Conservation (phyloP, 768 basidiomycete species). For the Tulasnella sp. region DNA sequence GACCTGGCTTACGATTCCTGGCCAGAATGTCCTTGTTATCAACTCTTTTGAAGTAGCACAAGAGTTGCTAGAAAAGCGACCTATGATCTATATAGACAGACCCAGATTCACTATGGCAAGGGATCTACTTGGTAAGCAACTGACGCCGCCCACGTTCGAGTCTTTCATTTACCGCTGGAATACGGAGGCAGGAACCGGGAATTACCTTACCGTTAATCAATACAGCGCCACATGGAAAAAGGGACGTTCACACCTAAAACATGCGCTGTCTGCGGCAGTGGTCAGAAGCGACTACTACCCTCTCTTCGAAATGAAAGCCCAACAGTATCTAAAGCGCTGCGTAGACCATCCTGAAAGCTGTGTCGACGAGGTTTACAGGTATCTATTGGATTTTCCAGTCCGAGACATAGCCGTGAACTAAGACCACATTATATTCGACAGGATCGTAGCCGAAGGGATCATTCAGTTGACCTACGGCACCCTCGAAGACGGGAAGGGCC, state of each 20-base stretch:
- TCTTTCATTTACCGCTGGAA: background rate
- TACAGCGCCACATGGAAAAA: background rate
- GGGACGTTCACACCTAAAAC: background rate
- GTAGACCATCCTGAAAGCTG: background rate
- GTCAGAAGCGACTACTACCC: background rate
- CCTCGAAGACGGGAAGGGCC: background rate
- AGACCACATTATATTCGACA: background rate
- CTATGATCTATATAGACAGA: background rate
- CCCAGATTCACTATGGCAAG: slow-evolving; percentile 9
- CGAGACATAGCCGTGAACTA: background rate
- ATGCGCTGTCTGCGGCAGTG: background rate
- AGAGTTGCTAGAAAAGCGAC: slow-evolving; percentile 2
- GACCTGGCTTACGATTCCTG: slow-evolving; percentile 1
- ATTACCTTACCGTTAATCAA: background rate
- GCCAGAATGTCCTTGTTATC: background rate
- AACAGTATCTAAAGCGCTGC: background rate
- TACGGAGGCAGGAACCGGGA: background rate
- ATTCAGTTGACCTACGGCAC: background rate
- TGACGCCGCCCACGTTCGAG: background rate
- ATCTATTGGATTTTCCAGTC: background rate
- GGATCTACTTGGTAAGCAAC: background rate
- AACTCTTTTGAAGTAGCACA: slow-evolving; percentile 6
- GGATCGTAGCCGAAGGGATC: background rate
- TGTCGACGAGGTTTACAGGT: background rate
- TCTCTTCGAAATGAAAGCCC: background rate